Base-by-base conservation (phyloP, 768 basidiomycete genomes). In the Suillus subalutaceus region DNA sequence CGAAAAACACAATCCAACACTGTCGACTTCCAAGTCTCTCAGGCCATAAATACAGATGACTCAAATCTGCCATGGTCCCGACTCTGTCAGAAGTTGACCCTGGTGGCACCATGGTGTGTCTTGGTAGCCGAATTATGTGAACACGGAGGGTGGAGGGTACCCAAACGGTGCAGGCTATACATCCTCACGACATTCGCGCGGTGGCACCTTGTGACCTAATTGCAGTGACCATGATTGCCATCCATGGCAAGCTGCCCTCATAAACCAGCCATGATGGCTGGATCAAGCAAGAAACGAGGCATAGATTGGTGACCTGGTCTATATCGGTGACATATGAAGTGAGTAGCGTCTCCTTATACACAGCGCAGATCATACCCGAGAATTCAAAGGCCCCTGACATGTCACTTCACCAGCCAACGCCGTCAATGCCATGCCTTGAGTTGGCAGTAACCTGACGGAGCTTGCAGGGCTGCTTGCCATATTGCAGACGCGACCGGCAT, bases 401-500 rank as follows among this genome's bases (percentile, higher is more conserved):
- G 38, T 40, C 57, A 58, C 23, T 38, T 37, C 20, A 35, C 32
- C 32, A 56, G 40, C 40, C 40, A 59, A 59, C 58, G 26, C 58
- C 16, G 40, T 26, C 58, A 30, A 56, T 37, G 55, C 55, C 55
- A 56, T 55, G 55, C 55, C 55, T 35, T 56, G 55, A 56, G 55
- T 32, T 56, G 55, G 32, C 55, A 56, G 53, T 55, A 37, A n/a
- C 35, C 32, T 56, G 55, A n/a, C 35, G 32, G 32, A 35, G 55
- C 20, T 52, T 38, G 37, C 37, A 53, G 23, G 35, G 48, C 23
- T 53, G 16, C 50, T 37, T 61, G 37, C n/a, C n/a, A n/a, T 44
- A 53, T 26, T 26, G 2, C 26, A 57, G 66, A 66, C 26, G 26
- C 35, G 32, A 55, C 52, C 76, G 77, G 77, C 76, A 75, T 52